Conservation (phyloP, 2,329 filamentous ascomycete genomes). For the Epichloe festucae region DNA sequence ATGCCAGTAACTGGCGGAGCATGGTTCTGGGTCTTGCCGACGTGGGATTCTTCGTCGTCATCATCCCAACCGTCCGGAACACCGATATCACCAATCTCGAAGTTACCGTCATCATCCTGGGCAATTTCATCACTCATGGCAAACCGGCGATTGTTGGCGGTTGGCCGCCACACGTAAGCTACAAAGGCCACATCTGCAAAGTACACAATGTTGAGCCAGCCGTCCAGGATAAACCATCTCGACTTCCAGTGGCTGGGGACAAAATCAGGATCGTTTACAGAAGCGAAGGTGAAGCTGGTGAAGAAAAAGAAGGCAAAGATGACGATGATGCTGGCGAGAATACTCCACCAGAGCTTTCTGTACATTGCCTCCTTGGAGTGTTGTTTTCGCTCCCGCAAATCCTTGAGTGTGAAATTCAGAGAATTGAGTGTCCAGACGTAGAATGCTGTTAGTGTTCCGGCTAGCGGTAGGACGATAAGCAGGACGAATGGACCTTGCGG, state of each 20-base stretch:
- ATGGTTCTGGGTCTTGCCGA: constrained; percentile 24
- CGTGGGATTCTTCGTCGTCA: constrained; percentile 33
- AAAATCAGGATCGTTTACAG: constrained; percentile 71
- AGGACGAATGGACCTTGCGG: constrained; percentile 67
- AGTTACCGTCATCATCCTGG: constrained; percentile 89
- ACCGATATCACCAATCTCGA: constrained; percentile 88
- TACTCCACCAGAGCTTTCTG: constrained; percentile 97
- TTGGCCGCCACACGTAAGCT: constrained; percentile 92
- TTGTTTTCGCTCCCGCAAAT: constrained; percentile 88
- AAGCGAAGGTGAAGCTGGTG: constrained; percentile 91
- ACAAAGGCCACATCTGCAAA: constrained; percentile 86
- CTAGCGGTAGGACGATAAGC: constrained; percentile 83
- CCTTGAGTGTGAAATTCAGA: constrained; percentile 87
- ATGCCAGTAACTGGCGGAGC: constrained; percentile 14
- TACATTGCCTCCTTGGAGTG: constrained; percentile 92
- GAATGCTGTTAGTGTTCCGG: constrained; percentile 85
- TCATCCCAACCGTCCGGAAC: constrained; percentile 53
- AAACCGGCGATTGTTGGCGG: constrained; percentile 90
- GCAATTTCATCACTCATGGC: constrained; percentile 99
- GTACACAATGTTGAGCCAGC: constrained; percentile 95
- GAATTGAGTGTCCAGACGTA: constrained; percentile 99
- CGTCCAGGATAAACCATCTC: constrained; percentile 92
- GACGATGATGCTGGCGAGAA: constrained; percentile 79
- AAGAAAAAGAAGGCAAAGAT: constrained; percentile 99
- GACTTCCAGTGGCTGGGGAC: constrained; percentile 96